phyloP scores from a whole-genome alignment of 805 yeast genomes.

The Pichia eremophila region DNA sequence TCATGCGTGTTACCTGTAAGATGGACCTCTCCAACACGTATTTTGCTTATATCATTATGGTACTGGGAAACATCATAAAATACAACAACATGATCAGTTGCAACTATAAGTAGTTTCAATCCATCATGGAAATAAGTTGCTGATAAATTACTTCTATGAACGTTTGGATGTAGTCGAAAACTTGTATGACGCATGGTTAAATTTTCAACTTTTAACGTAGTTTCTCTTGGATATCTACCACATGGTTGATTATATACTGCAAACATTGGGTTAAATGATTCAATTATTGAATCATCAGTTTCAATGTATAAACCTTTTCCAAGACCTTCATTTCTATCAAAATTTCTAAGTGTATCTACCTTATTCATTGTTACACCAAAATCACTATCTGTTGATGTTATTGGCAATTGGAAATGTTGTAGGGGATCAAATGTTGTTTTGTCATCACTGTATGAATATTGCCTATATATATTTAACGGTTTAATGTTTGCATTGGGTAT shows the following conservation, averaged over 20 bases:
- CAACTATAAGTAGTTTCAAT: background rate
- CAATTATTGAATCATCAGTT: background rate
- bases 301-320: background rate
- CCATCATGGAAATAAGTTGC: background rate
- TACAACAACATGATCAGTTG: background rate
- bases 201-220: background rate
- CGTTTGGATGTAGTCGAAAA: background rate
- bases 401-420: background rate
- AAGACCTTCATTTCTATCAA: background rate
- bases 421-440: too few relatives aligned
- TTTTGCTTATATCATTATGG: too few relatives aligned
- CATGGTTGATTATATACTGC: slow-evolving; percentile 1
- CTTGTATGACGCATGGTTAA: background rate
- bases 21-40: too few relatives aligned
- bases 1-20: background rate
- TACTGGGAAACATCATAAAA: background rate
- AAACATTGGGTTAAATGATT: slow-evolving; percentile 3
- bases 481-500: background rate
- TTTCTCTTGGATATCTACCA: background rate
- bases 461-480: background rate
- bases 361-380: slow-evolving; percentile 2
- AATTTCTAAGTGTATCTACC: slow-evolving; percentile 1
- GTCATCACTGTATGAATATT: too few relatives aligned
- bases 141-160: slow-evolving; percentile 1
- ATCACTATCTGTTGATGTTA: background rate